Base-by-base conservation (phyloP, 2,329 filamentous ascomycete species). In the Macrophomina tecta region DNA sequence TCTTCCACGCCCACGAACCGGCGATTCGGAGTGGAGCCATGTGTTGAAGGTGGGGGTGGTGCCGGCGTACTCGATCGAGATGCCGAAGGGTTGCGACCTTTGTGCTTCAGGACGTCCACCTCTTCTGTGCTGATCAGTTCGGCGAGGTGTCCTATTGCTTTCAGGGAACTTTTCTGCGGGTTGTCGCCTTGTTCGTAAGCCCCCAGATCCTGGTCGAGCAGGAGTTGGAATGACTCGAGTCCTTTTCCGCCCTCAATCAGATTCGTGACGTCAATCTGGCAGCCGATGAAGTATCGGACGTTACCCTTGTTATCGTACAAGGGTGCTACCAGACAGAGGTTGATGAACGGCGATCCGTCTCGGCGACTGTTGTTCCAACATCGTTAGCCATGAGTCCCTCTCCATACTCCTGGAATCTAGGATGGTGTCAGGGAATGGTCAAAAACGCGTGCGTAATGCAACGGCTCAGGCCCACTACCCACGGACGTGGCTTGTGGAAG, bases 301-400 rank as follows among this genome's bases (percentile, higher is more conserved):
- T 81, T 80, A 1, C 90, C 90, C 32, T 85, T 83, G 67, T 85
- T 88, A 72, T 92, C 90, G 70, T 86, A 86, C 0, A 92, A 78
- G 0, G 90, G 90, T 1, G 89, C 86, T 4, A 87, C 84, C 86
- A 91, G 90, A 16, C 91, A 81, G 6, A 92, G 81, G 69, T 92
- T 92, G 81, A 92, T 86, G 72, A 92, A 92, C 0, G 89, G 89
- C 0, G 86, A 89, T 0, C 90, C 90, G 70, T 92, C 90, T 18
- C 89, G 85, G 18, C 89, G 84, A 72, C 84, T 86, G 46, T 55
- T 7, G 48, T 55, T 34, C 11, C 5, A 42, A 36, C n/a, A 38
- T 49, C 2, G 45, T 62, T n/a, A 62, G 58, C 18, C 9, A 7
- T 23, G 3, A 8, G 23, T 61, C 16, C 30, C 5, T 48, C 5